Percentiles rank a stretch among this genome's conserved stretches.
Evolutionary conservation across 192 early-diverging fungal genomes (phyloP).

Genomic region (Coemansia sp.): DNA sequence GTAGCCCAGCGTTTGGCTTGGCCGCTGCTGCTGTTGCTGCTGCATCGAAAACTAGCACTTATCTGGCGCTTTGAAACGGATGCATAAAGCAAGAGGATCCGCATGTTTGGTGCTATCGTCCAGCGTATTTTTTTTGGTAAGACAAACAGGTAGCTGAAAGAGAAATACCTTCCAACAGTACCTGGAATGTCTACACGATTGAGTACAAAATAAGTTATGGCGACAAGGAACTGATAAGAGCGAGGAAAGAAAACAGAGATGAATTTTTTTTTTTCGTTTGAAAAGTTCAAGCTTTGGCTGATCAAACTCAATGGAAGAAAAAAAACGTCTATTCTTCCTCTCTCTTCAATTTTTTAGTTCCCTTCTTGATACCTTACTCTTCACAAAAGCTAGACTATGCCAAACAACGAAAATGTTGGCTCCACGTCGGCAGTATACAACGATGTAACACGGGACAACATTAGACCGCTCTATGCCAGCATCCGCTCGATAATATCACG

Average conservation of each 20-base stretch:
- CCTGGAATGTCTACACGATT: neutral
- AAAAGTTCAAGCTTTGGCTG: neutral
- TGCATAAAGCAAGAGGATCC: neutral
- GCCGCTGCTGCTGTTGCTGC: too few relatives aligned
- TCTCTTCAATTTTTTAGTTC: neutral
- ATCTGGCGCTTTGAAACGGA: neutral
- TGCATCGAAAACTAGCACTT: neutral
- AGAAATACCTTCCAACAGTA: too few relatives aligned
- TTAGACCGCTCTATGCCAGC: constrained; percentile 46
- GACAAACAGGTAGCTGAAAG: neutral
- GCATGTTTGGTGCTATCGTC: neutral
- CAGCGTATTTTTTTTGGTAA: neutral
- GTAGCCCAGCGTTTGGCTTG: constrained; percentile 2
- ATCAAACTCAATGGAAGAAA: neutral
- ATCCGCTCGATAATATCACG: constrained; percentile 54
- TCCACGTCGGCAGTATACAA: constrained; percentile 56
- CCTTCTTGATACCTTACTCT: neutral
- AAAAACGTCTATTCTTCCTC: neutral
- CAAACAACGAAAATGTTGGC: constrained; percentile 6
- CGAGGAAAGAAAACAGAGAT: too few relatives aligned
- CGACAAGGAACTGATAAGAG: neutral
- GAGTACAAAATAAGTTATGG: too few relatives aligned
- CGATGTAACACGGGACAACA: constrained; percentile 70
- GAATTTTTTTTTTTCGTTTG: neutral
- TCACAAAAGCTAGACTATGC: neutral